A percentile compares a stretch with the other conserved stretches of the same genome.
Evolutionary conservation across 2,329 filamentous ascomycete species (phyloP).

Genomic region (Exophiala xenobiotica): DNA sequence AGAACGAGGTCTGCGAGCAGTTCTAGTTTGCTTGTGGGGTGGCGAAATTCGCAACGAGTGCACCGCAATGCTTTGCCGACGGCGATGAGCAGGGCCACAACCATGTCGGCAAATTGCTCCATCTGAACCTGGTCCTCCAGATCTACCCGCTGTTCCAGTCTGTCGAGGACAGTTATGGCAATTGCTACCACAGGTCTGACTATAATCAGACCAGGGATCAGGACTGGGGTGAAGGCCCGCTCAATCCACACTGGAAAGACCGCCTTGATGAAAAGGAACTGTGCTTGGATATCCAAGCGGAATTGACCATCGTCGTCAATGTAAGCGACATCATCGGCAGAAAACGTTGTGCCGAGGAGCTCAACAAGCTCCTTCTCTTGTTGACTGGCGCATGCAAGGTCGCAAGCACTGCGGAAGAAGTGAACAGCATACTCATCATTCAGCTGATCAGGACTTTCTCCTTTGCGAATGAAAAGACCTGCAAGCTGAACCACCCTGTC

Average conservation of each 20-base stretch:
- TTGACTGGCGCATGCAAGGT: slow-evolving; percentile 6
- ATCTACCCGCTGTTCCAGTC: slow-evolving; percentile 18
- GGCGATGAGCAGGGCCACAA: slow-evolving; percentile 6
- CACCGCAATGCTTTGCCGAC: slow-evolving; percentile 11
- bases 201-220: slow-evolving; percentile 1
- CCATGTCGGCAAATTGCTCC: slow-evolving; percentile 16
- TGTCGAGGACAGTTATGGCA: slow-evolving; percentile 2
- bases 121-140: slow-evolving; percentile 16
- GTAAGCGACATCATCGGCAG: slow-evolving; percentile 9
- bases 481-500: slow-evolving; percentile 12
- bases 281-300: slow-evolving; percentile 16
- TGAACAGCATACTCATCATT: slow-evolving; percentile 4
- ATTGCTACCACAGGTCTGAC: slow-evolving; percentile 6
- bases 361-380: slow-evolving; percentile 1
- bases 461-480: slow-evolving; percentile 12
- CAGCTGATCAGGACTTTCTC: not conserved
- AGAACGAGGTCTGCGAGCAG: slow-evolving; percentile 3
- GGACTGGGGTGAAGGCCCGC: slow-evolving; percentile 3
- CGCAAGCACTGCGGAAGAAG: slow-evolving; percentile 11
- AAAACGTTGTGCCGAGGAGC: slow-evolving; percentile 10
- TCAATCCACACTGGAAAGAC: slow-evolving; percentile 23
- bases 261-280: slow-evolving; percentile 21
- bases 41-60: not conserved
- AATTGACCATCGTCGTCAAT: slow-evolving; percentile 17
- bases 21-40: not conserved